Conservation (phyloP, 345 rosid species). For the Tarenaya hassleriana region DNA sequence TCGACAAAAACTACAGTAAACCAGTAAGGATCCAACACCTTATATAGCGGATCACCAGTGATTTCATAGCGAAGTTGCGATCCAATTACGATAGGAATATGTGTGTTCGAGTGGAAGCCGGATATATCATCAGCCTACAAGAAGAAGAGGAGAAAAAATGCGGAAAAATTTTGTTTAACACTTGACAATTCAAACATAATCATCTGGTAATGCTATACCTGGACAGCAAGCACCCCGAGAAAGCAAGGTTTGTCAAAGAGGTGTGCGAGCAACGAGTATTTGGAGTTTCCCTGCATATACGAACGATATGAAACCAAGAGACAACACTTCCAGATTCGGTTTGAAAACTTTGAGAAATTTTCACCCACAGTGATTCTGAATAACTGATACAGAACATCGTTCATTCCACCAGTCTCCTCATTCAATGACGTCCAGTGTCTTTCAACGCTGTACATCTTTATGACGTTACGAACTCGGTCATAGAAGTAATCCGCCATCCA, state of each 20-base stretch:
- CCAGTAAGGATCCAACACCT: slow-evolving; percentile 38
- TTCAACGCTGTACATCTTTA: slow-evolving; percentile 45
- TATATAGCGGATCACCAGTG: slow-evolving; percentile 81
- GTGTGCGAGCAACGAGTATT: slow-evolving; percentile 80
- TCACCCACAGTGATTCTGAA: slow-evolving; percentile 51
- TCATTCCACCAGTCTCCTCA: slow-evolving; percentile 98
- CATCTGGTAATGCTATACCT: slow-evolving; percentile 23
- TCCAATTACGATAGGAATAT: slow-evolving; percentile 87
- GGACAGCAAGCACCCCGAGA: slow-evolving; percentile 74
- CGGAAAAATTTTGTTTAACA: background rate
- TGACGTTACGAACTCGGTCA: slow-evolving; percentile 73
- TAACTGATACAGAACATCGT: slow-evolving; percentile 79
- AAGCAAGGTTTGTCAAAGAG: slow-evolving; percentile 98
- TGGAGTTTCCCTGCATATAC: slow-evolving; percentile 60
- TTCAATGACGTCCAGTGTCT: slow-evolving; percentile 75
- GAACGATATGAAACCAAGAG: slow-evolving; percentile 8
- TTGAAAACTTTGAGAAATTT: background rate
- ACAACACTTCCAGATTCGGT: background rate
- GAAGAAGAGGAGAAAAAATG: slow-evolving; percentile 17
- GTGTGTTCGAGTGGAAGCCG: slow-evolving; percentile 85
- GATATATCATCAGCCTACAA: slow-evolving; percentile 82
- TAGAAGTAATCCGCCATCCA: slow-evolving; percentile 91
- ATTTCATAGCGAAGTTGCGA: slow-evolving; percentile 89
- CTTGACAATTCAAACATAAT: slow-evolving; percentile 2
- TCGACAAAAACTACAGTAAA: background rate